phyloP scores from a whole-genome alignment of 345 rosid genomes.

The Arabidopsis arenosa region DNA sequence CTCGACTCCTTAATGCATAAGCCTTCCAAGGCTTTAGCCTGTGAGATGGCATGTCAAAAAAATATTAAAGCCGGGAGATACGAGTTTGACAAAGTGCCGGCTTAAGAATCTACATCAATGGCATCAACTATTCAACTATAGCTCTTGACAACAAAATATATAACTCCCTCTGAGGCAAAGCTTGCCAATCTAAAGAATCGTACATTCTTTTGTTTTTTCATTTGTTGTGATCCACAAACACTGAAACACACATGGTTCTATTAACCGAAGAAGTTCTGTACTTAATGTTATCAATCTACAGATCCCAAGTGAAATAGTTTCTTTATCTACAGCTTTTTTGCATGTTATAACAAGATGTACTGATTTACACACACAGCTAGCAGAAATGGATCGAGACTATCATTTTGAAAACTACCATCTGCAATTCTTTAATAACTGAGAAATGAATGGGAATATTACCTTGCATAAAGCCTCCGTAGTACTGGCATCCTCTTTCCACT shows the following conservation, averaged over 20 bases:
- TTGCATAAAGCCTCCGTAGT: conserved; percentile 74
- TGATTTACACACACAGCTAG: conserved; percentile 1
- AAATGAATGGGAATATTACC: conserved; percentile 46
- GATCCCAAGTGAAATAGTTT: conserved; percentile 5
- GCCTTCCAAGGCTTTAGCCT: conserved; percentile 72
- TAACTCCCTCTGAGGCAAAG: conserved; percentile 6
- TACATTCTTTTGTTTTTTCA: no score
- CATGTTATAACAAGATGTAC: conserved; percentile 12
- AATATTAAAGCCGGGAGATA: conserved; percentile 7
- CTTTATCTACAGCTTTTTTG: conserved; percentile 3
- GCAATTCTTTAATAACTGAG: not conserved
- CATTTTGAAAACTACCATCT: conserved; percentile 9
- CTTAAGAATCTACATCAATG: not conserved
- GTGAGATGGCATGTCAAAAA: conserved; percentile 36
- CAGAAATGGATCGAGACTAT: not conserved
- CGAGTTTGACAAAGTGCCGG: not conserved
- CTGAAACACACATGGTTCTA: conserved; percentile 10
- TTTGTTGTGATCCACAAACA: not conserved
- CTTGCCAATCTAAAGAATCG: no score
- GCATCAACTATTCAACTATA: conserved; percentile 12
- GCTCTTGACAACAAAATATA: conserved; percentile 12
- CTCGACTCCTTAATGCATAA: conserved; percentile 63
- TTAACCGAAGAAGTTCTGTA: conserved; percentile 26
- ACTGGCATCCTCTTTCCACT: conserved; percentile 70
- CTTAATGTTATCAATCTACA: conserved; percentile 18